A percentile compares a stretch with the other conserved stretches of the same genome.
These are phyloP conservation scores for Colletotrichum theobromicola DNA, from an alignment of 2,329 filamentous ascomycete genomes.

Conservation along the genomic window DNA sequence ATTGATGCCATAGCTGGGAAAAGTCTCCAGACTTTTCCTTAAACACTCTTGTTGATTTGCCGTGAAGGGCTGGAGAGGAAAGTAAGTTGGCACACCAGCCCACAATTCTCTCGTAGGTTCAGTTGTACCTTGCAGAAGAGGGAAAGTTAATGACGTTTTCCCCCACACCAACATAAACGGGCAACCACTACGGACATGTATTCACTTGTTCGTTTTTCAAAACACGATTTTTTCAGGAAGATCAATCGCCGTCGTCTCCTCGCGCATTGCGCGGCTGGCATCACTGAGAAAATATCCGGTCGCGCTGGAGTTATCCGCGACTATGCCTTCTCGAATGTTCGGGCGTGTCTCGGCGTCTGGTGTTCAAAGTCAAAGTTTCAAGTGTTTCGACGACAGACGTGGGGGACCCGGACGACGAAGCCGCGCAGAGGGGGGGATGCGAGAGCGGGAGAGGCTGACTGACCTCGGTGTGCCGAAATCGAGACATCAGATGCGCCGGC, in stretches of 20 bases:
- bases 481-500: not conserved
- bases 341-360: not conserved
- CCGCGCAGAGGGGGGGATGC: too few relatives aligned
- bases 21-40: not conserved
- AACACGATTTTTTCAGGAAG: not conserved
- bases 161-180: not conserved
- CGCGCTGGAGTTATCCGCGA: not conserved
- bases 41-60: not conserved
- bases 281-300: not conserved
- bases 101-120: not conserved
- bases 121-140: not conserved
- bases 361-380: not conserved
- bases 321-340: not conserved
- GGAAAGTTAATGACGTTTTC: not conserved
- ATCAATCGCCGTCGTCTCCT: not conserved
- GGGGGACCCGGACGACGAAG: not conserved
- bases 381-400: conserved; percentile 9
- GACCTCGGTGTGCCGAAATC: not conserved
- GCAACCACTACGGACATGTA: not conserved
- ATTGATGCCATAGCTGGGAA: not conserved
- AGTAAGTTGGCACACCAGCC: not conserved
- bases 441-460: not conserved
- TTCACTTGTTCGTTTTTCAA: not conserved
- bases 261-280: not conserved
- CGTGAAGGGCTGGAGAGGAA: not conserved